Base-by-base conservation (phyloP, 2,329 filamentous ascomycete species). In the Fusarium tupiense region DNA sequence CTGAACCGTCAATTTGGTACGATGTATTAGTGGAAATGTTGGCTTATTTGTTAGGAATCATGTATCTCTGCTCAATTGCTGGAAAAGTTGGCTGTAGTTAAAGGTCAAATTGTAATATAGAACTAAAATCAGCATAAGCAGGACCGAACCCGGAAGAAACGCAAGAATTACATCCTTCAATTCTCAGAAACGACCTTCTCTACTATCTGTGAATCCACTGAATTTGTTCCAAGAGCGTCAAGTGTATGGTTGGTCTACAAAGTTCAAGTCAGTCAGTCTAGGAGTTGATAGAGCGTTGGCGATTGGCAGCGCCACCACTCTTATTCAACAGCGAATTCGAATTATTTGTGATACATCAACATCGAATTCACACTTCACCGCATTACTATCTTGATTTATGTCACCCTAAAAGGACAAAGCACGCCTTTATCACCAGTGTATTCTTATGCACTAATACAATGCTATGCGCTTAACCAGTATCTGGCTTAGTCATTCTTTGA, bases 401-500 rank as follows among this genome's bases (percentile, higher is more conserved):
- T 40, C 8, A 56, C 14, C 26, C 7, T 40, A 22, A 40, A 54
- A 19, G 24, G 33, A 35, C 20, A 22, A 29, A 54, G 24, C 20
- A n/a, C 19, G 12, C 24, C 22, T 40, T 29, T 20, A 29, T 41
- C 52, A 8, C n/a, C 17, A 26, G 16, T 19, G 31, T 41, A 20
- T 35, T 11, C 38, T 4, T 20, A 78, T 76, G 72, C 62, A 74
- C 46, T 26, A 67, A 76, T 38, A 20, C 19, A 14, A 1, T 7
- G 6, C 10, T 72, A 74, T 72, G 60, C 66, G 26, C 24, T 56
- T 72, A 69, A 11, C 54, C 49, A 12, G 11, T n/a, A 17, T 14
- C 5, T 1, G 12, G 76, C 67, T 77, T 77, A 78, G 76, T 77
- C 76, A 77, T 71, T 19, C 19, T 59, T 14, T 24, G 33, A 43